Base-by-base conservation (phyloP, 1,284 basidiomycete species). In the Cutaneotrichosporon sp. region DNA sequence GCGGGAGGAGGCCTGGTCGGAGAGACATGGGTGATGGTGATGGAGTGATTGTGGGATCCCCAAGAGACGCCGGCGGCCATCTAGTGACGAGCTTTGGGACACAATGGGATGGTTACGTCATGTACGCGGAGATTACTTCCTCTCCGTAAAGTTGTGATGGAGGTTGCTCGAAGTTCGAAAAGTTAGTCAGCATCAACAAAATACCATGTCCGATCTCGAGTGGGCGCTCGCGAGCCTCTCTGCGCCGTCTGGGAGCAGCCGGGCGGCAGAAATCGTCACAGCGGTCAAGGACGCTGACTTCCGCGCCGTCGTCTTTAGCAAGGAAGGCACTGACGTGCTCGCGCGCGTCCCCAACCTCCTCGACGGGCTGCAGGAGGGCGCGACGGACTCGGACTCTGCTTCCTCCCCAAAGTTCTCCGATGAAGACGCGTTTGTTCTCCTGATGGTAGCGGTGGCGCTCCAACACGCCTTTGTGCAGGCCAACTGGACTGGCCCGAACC, bases 401-500 rank as follows among this genome's bases (percentile, higher is more conserved):
- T 36, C 22, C 7, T 18, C 22, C 5, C 10, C 60, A 22, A 9
- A 14, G 21, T 2, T 62, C 4, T 49, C 26, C 3, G 64, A 62
- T n/a, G 62, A 70, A 21, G 78, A 80, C 52, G 75, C 79, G 32
- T 88, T 90, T 72, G 72, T 87, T n/a, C 68, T 85, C 46, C 83
- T 98, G 42, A 78, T 85, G 16, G 71, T 92, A 0, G 92, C 88
- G 0, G 84, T 95, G 3, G 88, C 92, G 5, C 88, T 88, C 62
- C 83, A 98, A 32, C 92, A 97, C 69, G 87, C 91, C 0, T 99
- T 96, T 81, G 84, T 96, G 0, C 97, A 99, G 79, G 85, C 85
- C 42, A 99, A 99, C 80, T 99, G 93, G 93, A 98, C 95, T 0
- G 97, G 97, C 1, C 97, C 97, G 1, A 86, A 92, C 72, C 84